A percentile compares a stretch with the other conserved stretches of the same genome.
Evolutionary conservation across 352 stramenopile species (phyloP).

Genomic region (Saprolegnia parasitica): DNA sequence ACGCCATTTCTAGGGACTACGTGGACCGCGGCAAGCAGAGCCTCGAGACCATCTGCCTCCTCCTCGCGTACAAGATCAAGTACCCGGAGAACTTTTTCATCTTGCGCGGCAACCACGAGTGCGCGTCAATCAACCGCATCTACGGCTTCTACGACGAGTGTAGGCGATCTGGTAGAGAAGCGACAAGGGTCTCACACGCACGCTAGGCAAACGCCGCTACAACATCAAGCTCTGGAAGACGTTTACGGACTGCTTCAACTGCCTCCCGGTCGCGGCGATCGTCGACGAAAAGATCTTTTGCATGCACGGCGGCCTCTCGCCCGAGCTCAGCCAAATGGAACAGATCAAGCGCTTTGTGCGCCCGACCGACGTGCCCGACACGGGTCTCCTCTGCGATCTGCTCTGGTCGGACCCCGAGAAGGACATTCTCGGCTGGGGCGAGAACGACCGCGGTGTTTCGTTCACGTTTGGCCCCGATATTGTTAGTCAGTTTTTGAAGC

Average conservation of each 20-base stretch:
- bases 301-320: conserved; percentile 96
- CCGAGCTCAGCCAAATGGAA: conserved; percentile 88
- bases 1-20: conserved; percentile 46
- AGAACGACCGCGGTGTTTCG: conserved; percentile 96
- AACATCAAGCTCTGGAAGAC: conserved; percentile 98
- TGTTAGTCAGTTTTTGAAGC: conserved; percentile 95
- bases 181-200: no score
- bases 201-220: conserved; percentile 89
- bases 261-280: conserved; percentile 94
- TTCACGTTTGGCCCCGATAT: conserved; percentile 99
- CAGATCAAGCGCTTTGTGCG: conserved; percentile 95
- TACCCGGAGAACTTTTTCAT: conserved; percentile 85
- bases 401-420: conserved; percentile 99
- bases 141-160: conserved; percentile 83
- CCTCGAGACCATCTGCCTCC: conserved; percentile 74
- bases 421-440: conserved; percentile 98
- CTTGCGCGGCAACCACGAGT: conserved; percentile 77
- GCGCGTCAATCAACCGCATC: conserved; percentile 73
- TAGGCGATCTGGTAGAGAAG: conserved; percentile 1
- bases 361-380: conserved; percentile 86
- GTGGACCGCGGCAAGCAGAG: conserved; percentile 87
- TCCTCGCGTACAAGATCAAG: conserved; percentile 85
- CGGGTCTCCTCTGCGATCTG: conserved; percentile 97
- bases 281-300: conserved; percentile 99
- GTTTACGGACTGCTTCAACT: conserved; percentile 93